Conservation (phyloP, 2,329 filamentous ascomycete species). For the Coniochaeta sp. region DNA sequence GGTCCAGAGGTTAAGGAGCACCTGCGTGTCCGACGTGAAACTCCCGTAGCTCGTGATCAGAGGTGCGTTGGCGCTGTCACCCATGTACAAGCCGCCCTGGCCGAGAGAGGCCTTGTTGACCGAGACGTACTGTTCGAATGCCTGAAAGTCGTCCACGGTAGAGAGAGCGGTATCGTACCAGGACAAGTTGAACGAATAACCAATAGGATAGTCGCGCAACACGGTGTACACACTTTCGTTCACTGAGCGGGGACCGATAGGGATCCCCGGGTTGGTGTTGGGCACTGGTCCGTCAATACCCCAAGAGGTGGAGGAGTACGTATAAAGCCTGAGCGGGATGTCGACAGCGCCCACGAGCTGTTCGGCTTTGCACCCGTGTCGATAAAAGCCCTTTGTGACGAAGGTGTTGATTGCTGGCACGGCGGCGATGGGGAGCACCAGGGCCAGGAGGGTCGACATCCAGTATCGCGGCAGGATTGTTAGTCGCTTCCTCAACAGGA, state of each 20-base stretch:
- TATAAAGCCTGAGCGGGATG: not conserved
- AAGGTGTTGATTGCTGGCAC: constrained; percentile 11
- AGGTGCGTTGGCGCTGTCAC: constrained; percentile 6
- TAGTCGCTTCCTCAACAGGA: constrained; percentile 15
- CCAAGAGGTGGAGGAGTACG: not conserved
- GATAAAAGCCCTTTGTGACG: constrained; percentile 4
- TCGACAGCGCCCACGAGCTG: not conserved
- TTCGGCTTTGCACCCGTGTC: constrained; percentile 4
- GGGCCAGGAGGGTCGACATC: constrained; percentile 11
- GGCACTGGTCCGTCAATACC: not conserved
- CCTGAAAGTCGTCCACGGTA: constrained; percentile 37
- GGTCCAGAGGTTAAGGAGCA: constrained; percentile 9
- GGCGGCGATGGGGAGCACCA: constrained; percentile 14
- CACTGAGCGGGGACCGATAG: constrained; percentile 7
- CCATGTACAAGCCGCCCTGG: constrained; percentile 9
- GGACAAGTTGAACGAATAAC: constrained; percentile 2
- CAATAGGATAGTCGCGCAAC: constrained; percentile 8
- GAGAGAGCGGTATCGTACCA: constrained; percentile 21
- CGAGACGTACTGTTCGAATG: constrained; percentile 45
- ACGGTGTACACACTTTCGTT: constrained; percentile 3
- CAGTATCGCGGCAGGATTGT: constrained; percentile 14
- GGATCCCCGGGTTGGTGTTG: not conserved
- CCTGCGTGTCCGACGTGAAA: not conserved
- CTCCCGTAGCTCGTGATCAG: constrained; percentile 6
- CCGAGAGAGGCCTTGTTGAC: constrained; percentile 17